Percentiles rank a stretch among this genome's conserved stretches.
These are phyloP conservation scores for Cardiospermum halicacabum DNA, from an alignment of 345 rosid genomes.

Conservation along the genomic window DNA sequence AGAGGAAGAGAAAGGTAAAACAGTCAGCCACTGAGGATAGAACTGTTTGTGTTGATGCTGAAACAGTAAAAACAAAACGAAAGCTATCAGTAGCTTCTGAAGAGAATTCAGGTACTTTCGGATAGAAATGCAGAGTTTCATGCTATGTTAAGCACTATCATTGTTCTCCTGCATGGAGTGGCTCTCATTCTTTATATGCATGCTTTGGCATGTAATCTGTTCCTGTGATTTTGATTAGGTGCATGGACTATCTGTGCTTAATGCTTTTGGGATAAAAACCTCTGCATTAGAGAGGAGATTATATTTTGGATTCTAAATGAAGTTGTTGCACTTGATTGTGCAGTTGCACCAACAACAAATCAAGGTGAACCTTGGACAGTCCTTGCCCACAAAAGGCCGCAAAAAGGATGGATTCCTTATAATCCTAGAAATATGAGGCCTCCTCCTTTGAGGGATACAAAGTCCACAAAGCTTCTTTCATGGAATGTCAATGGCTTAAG, in stretches of 20 bases:
- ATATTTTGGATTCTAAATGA: slow-evolving; percentile 25
- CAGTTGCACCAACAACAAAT: slow-evolving; percentile 14
- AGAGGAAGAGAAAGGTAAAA: slow-evolving; percentile 37
- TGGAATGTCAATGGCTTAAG: slow-evolving; percentile 97
- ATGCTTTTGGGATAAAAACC: slow-evolving; percentile 35
- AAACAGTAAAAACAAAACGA: slow-evolving; percentile 22
- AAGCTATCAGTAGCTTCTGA: slow-evolving; percentile 30
- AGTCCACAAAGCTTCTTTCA: slow-evolving; percentile 64
- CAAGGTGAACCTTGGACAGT: slow-evolving; percentile 80
- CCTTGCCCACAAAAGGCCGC: slow-evolving; percentile 91
- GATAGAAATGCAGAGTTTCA: not conserved
- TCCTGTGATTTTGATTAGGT: not conserved
- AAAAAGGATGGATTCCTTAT: slow-evolving; percentile 76
- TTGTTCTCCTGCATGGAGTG: slow-evolving; percentile 1
- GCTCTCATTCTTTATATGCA: slow-evolving; percentile 4
- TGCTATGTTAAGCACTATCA: not conserved
- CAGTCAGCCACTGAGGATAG: slow-evolving; percentile 19
- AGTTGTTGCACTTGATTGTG: slow-evolving; percentile 21
- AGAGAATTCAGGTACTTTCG: slow-evolving; percentile 28
- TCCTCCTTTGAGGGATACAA: slow-evolving; percentile 39
- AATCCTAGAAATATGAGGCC: slow-evolving; percentile 81
- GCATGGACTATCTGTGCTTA: not conserved
- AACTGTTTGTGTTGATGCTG: slow-evolving; percentile 23
- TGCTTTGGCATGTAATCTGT: not conserved
- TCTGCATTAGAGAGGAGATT: no score